Evolutionary conservation across 352 stramenopile genomes (phyloP).

Genomic region (Saprolegnia diclina): DNA sequence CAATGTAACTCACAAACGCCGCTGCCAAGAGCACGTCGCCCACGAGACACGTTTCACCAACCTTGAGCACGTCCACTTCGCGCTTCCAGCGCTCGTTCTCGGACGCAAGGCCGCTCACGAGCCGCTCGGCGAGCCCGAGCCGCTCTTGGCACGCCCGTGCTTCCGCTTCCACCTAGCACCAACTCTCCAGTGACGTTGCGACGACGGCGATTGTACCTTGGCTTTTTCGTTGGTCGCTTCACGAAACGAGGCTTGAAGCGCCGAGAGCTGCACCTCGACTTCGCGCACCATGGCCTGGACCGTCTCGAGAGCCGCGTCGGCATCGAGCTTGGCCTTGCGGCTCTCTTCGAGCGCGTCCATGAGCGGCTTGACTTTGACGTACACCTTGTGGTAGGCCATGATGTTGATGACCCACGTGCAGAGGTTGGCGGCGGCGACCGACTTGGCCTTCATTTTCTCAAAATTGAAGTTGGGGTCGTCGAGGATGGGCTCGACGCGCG

Average conservation of each 20-base stretch:
- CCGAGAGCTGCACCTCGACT: conserved; percentile 71
- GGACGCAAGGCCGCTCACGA: conserved; percentile 83
- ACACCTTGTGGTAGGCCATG: conserved; percentile 88
- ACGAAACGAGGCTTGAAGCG: conserved; percentile 72
- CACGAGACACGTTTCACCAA: conserved; percentile 66
- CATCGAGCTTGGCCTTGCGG: conserved; percentile 58
- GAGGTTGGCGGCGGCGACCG: conserved; percentile 83
- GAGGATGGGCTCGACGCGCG: conserved; percentile 77
- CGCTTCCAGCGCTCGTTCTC: conserved; percentile 87
- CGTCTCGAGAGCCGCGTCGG: conserved; percentile 69
- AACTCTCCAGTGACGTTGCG: neutral
- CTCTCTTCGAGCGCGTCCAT: conserved; percentile 89
- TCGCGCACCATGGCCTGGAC: conserved; percentile 79
- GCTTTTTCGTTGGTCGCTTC: conserved; percentile 88
- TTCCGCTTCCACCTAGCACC: conserved; percentile 62
- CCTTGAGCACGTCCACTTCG: conserved; percentile 79
- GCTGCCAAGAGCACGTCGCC: conserved; percentile 85
- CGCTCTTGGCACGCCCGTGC: conserved; percentile 80
- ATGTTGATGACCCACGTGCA: conserved; percentile 94
- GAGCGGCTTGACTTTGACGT: conserved; percentile 91
- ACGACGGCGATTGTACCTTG: conserved; percentile 35
- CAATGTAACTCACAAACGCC: conserved; percentile 89
- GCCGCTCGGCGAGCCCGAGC: conserved; percentile 76
- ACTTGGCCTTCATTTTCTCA: conserved; percentile 93
- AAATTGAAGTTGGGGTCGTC: conserved; percentile 90